Evolutionary conservation across 176 grass and related monocot species (phyloP).

Genomic region (Panicum miliaceum): DNA sequence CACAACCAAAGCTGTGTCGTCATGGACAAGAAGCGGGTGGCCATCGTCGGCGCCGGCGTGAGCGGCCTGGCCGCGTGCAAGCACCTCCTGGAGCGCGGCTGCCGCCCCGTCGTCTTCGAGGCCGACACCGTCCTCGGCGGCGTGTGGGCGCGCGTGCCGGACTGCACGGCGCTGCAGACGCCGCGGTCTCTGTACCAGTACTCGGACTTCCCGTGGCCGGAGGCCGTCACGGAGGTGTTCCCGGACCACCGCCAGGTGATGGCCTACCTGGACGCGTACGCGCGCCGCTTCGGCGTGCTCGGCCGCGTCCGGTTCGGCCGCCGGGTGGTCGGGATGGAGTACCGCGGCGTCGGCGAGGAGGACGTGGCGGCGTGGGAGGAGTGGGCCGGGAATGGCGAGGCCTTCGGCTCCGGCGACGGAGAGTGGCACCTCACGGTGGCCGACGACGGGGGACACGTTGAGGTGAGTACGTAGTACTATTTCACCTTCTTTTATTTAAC

Average conservation of each 20-base stretch:
- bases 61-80: conserved; percentile 72
- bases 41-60: conserved; percentile 61
- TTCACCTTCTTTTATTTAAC: not conserved
- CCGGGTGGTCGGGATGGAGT: conserved; percentile 53
- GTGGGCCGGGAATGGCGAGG: conserved; percentile 66
- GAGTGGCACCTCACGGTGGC: conserved; percentile 41
- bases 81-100: conserved; percentile 52
- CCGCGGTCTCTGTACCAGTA: conserved; percentile 48
- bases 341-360: conserved; percentile 44
- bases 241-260: conserved; percentile 58
- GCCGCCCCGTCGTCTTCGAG: conserved; percentile 57
- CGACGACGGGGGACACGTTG: not conserved
- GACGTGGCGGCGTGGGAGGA: conserved; percentile 48
- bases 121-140: conserved; percentile 44
- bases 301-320: conserved; percentile 57
- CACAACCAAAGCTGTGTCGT: not conserved
- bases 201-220: conserved; percentile 77
- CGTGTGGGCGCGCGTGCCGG: conserved; percentile 61
- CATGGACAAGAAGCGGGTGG: conserved; percentile 47
- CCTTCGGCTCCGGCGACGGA: conserved; percentile 49
- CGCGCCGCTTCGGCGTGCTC: conserved; percentile 63
- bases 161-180: conserved; percentile 65
- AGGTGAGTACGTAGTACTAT: not conserved
- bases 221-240: conserved; percentile 31
- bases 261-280: conserved; percentile 63